phyloP scores from a whole-genome alignment of 768 basidiomycete species.

The Suillus decipiens region DNA sequence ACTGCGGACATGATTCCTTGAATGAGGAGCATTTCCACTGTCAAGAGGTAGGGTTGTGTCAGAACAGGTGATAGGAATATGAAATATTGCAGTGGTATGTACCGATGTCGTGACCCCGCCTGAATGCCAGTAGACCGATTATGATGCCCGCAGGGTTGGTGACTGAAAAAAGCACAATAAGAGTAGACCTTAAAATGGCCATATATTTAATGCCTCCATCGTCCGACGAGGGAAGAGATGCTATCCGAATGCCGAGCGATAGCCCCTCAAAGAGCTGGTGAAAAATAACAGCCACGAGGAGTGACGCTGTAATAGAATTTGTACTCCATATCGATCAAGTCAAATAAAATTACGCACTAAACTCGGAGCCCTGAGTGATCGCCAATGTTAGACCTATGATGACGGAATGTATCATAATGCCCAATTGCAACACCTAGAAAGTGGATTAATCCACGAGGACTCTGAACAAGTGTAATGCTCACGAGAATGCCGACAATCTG shows the following conservation, averaged over 20 bases:
- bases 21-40: constrained; percentile 52
- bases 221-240: constrained; percentile 53
- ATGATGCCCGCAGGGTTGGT: constrained; percentile 74
- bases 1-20: constrained; percentile 82
- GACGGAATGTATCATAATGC: constrained; percentile 85
- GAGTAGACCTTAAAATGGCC: constrained; percentile 47
- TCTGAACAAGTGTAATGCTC: constrained; percentile 5
- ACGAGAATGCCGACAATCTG: constrained; percentile 79
- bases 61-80: constrained; percentile 9
- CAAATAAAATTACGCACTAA: constrained; percentile 49
- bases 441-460: neutral
- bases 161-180: constrained; percentile 67
- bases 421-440: constrained; percentile 70
- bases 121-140: constrained; percentile 54
- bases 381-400: constrained; percentile 80
- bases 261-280: constrained; percentile 87
- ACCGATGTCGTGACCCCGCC: constrained; percentile 31
- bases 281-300: constrained; percentile 74
- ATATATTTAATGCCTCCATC: constrained; percentile 24
- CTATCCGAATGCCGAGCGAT: constrained; percentile 79
- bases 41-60: neutral
- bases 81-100: constrained; percentile 14
- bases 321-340: neutral
- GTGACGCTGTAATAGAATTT: constrained; percentile 48
- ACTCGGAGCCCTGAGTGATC: constrained; percentile 67